phyloP scores from a whole-genome alignment of 106 monocot species.

The Ottelia alismoides region DNA sequence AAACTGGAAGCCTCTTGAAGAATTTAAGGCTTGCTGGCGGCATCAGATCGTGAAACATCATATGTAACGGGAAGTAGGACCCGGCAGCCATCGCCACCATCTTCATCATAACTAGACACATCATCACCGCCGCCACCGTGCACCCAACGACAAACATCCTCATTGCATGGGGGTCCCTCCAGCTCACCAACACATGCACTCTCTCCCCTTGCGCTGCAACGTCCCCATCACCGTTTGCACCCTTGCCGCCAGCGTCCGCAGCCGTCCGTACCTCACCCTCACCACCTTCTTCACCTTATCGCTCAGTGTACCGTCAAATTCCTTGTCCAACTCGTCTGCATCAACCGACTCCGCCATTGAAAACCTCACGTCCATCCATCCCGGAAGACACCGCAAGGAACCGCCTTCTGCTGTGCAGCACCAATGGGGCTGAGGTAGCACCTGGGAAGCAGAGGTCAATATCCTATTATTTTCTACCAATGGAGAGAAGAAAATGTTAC shows the following conservation, averaged over 20 bases:
- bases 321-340: conserved; percentile 78
- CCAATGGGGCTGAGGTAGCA: conserved; percentile 87
- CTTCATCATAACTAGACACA: conserved; percentile 70
- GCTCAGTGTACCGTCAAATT: conserved; percentile 63
- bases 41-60: conserved; percentile 95
- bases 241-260: conserved; percentile 52
- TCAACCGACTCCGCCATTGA: conserved; percentile 79
- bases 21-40: conserved; percentile 72
- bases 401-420: conserved; percentile 72
- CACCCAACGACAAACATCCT: conserved; percentile 74
- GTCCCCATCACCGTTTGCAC: conserved; percentile 94
- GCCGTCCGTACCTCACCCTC: conserved; percentile 51
- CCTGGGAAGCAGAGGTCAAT: conserved; percentile 76
- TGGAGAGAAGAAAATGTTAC: no score
- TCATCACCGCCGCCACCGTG: conserved; percentile 40
- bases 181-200: conserved; percentile 86
- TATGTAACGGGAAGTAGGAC: conserved; percentile 80
- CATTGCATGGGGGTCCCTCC: conserved; percentile 85
- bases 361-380: conserved; percentile 63
- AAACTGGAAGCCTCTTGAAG: conserved; percentile 86
- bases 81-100: conserved; percentile 93
- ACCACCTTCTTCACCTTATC: conserved; percentile 30
- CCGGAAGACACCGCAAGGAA: conserved; percentile 49
- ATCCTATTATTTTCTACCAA: no score
- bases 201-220: conserved; percentile 93